phyloP scores from a whole-genome alignment of 2,329 filamentous ascomycete species.

The Basipetospora chlamydospora region DNA sequence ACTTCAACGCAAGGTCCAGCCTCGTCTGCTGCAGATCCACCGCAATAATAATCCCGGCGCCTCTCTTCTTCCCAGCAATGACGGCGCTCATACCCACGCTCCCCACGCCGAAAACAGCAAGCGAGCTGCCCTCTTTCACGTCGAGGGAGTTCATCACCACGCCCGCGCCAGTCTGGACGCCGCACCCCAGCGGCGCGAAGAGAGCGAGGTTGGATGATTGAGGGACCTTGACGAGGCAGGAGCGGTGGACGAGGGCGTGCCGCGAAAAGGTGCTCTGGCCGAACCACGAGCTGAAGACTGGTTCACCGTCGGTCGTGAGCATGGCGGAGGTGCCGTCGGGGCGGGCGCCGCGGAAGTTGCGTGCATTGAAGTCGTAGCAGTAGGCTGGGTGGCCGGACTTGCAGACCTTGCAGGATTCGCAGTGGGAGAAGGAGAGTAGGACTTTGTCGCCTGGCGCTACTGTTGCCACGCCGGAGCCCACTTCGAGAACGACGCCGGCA shows the following conservation, averaged over 20 bases:
- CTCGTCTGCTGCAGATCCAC: conserved; percentile 15
- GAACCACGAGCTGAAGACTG: conserved; percentile 15
- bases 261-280: conserved; percentile 20
- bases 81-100: conserved; percentile 20
- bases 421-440: conserved; percentile 28
- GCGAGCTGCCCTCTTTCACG: conserved; percentile 12
- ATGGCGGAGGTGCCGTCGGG: conserved; percentile 2
- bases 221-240: conserved; percentile 15
- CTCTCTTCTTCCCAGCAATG: conserved; percentile 16
- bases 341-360: conserved; percentile 25
- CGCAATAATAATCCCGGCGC: conserved; percentile 15
- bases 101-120: conserved; percentile 20
- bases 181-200: conserved; percentile 20
- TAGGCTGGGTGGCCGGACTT: conserved; percentile 27
- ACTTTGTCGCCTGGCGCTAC: conserved; percentile 38
- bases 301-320: background rate
- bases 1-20: conserved; percentile 14
- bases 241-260: conserved; percentile 15
- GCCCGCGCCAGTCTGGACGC: conserved; percentile 21
- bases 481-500: conserved; percentile 28
- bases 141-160: conserved; percentile 18
- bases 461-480: conserved; percentile 29
- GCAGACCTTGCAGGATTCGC: conserved; percentile 29
- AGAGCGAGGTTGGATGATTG: conserved; percentile 14
- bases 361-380: conserved; percentile 29